phyloP scores from a whole-genome alignment of 1,139 yeast species.

The Saccharomycopsis hybrid region DNA sequence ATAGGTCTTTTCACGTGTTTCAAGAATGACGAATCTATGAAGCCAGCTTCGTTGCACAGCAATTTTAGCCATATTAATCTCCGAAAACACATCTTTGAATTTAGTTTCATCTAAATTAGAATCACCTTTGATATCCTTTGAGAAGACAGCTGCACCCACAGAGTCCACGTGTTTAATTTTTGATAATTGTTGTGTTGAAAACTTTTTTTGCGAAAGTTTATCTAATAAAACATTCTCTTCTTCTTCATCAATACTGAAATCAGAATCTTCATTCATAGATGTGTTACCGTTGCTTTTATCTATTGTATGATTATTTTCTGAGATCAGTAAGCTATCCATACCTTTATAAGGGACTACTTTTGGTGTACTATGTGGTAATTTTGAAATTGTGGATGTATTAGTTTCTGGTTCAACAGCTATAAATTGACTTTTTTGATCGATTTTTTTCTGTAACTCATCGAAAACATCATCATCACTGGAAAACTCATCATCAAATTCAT shows the following conservation, averaged over 20 bases:
- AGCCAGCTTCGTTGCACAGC: conserved; percentile 43
- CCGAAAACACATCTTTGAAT: neutral
- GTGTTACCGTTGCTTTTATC: no score
- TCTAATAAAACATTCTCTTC: conserved; percentile 4
- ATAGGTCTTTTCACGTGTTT: conserved; percentile 25
- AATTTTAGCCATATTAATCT: conserved; percentile 34
- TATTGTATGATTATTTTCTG: no score
- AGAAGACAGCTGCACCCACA: conserved; percentile 30
- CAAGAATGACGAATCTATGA: conserved; percentile 43
- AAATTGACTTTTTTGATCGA: conserved; percentile 29
- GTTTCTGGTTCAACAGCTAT: neutral
- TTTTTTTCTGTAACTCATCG: conserved; percentile 9
- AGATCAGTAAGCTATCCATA: no score
- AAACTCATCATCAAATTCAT: conserved; percentile 10
- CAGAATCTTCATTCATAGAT: no score
- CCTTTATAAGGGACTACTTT: no score
- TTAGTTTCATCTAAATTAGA: neutral
- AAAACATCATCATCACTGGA: conserved; percentile 12
- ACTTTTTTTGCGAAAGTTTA: conserved; percentile 1
- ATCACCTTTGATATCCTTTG: conserved; percentile 29
- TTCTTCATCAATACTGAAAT: conserved; percentile 1
- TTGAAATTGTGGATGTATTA: neutral
- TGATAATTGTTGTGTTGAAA: conserved; percentile 7
- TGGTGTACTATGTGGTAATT: conserved; percentile 2
- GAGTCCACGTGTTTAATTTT: conserved; percentile 26